Evolutionary conservation across 495 filamentous ascomycete genomes (phyloP).

Genomic region (Penicillium bialowiezense): DNA sequence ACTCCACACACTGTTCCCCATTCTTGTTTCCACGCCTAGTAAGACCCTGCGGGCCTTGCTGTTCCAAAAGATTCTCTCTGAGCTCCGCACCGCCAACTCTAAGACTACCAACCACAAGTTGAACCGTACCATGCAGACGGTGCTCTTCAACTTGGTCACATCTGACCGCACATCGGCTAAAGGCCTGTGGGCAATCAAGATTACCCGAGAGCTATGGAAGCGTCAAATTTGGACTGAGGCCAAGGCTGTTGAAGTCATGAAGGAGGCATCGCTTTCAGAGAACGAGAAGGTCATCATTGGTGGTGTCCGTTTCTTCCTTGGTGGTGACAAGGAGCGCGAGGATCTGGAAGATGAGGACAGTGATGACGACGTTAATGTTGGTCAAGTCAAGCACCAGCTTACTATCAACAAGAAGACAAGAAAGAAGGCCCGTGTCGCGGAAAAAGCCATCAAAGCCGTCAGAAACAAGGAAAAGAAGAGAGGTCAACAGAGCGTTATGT

Average conservation of each 20-base stretch:
- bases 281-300: conserved; percentile 88
- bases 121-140: conserved; percentile 88
- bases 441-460: conserved; percentile 71
- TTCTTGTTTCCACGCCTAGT: conserved; percentile 80
- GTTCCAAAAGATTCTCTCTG: conserved; percentile 87
- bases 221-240: conserved; percentile 85
- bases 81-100: conserved; percentile 78
- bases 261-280: conserved; percentile 75
- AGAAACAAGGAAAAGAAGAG: conserved; percentile 87
- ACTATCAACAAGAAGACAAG: conserved; percentile 94
- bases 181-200: conserved; percentile 89
- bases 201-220: conserved; percentile 86
- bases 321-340: conserved; percentile 90
- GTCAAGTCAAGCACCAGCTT: conserved; percentile 75
- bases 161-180: conserved; percentile 80
- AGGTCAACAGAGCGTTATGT: conserved; percentile 66
- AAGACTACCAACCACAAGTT: conserved; percentile 87
- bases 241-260: conserved; percentile 91
- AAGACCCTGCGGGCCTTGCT: conserved; percentile 81
- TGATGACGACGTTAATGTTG: conserved; percentile 78
- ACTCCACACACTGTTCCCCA: conserved; percentile 86
- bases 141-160: conserved; percentile 85
- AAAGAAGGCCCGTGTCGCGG: conserved; percentile 75
- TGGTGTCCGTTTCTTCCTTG: conserved; percentile 90
- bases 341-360: conserved; percentile 86